Evolutionary conservation across 306 rosid species (phyloP).

Genomic region (Spatholobus suberectus): DNA sequence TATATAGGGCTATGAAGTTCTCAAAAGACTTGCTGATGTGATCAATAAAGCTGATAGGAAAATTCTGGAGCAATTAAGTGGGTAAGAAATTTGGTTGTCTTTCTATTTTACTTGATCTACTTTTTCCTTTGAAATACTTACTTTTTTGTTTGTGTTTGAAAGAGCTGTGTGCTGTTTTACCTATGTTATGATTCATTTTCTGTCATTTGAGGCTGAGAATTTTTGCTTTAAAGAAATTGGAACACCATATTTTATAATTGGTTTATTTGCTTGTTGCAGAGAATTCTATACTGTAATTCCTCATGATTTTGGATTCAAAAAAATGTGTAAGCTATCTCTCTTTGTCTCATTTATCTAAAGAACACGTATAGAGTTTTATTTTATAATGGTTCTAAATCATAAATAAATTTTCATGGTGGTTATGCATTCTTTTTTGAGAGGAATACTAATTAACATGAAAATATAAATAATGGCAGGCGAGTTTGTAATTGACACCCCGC

Average conservation of each 20-base stretch:
- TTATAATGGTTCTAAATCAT: constrained; percentile 8
- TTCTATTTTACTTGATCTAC: constrained; percentile 14
- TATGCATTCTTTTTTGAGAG: constrained; percentile 30
- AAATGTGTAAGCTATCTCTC: constrained; percentile 77
- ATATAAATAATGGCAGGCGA: constrained; percentile 64
- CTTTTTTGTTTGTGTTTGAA: not conserved
- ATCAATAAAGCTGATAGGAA: constrained; percentile 61
- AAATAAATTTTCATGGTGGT: not conserved
- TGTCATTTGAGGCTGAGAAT: constrained; percentile 1
- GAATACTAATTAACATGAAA: constrained; percentile 27
- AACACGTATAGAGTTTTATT: not conserved
- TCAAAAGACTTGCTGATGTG: constrained; percentile 86
- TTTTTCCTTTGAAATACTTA: not conserved
- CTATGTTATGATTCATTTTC: constrained; percentile 13
- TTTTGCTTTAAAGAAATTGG: constrained; percentile 34
- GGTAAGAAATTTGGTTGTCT: constrained; percentile 55
- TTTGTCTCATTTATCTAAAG: constrained; percentile 9
- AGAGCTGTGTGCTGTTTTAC: not conserved
- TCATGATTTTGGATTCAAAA: constrained; percentile 92
- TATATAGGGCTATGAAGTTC: constrained; percentile 79
- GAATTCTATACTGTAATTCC: constrained; percentile 97
- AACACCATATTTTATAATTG: constrained; percentile 36
- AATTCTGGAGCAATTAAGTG: constrained; percentile 80
- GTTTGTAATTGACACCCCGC: constrained; percentile 91
- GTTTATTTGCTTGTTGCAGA: constrained; percentile 63